A percentile compares a stretch with the other conserved stretches of the same genome.
Conservation (phyloP, 2,329 filamentous ascomycete species). For the Ascochyta koolunga region DNA sequence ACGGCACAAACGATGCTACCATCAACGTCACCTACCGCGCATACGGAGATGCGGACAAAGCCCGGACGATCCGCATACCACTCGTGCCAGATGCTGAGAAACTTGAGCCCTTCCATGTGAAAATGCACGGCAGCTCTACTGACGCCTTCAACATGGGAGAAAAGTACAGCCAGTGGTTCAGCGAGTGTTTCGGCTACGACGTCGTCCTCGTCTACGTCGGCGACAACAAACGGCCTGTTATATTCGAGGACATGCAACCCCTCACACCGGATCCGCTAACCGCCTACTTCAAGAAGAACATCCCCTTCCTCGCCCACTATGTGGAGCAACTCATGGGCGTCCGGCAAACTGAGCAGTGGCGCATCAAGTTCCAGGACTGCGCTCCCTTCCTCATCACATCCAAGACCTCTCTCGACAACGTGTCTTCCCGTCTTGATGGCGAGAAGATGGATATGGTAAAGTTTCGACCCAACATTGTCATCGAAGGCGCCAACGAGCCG, state of each 20-base stretch:
- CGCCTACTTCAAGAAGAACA: constrained; percentile 19
- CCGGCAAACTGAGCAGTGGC: constrained; percentile 30
- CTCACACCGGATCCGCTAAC: constrained; percentile 22
- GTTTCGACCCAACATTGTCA: constrained; percentile 55
- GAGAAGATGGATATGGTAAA: constrained; percentile 53
- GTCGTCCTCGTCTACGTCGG: constrained; percentile 54
- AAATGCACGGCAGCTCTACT: constrained; percentile 53
- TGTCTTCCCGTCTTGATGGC: constrained; percentile 56
- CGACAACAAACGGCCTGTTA: constrained; percentile 48
- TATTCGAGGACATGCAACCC: constrained; percentile 44
- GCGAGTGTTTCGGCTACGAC: constrained; percentile 51
- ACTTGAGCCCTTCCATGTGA: constrained; percentile 48
- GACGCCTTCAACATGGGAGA: constrained; percentile 52
- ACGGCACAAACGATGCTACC: constrained; percentile 34
- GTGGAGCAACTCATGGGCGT: constrained; percentile 40
- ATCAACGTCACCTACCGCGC: constrained; percentile 51
- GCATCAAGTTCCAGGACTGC: constrained; percentile 73
- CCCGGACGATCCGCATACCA: constrained; percentile 47
- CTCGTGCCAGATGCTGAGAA: constrained; percentile 46
- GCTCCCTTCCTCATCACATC: constrained; percentile 77
- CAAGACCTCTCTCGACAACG: constrained; percentile 70
- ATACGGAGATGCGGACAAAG: constrained; percentile 32
- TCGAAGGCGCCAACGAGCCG: constrained; percentile 47
- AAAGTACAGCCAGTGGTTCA: constrained; percentile 53
- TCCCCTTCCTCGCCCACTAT: constrained; percentile 18